Percentiles rank a stretch among this genome's conserved stretches.
phyloP scores from a whole-genome alignment of 192 early-diverging fungal genomes.

The Coemansia nantahalensis region DNA sequence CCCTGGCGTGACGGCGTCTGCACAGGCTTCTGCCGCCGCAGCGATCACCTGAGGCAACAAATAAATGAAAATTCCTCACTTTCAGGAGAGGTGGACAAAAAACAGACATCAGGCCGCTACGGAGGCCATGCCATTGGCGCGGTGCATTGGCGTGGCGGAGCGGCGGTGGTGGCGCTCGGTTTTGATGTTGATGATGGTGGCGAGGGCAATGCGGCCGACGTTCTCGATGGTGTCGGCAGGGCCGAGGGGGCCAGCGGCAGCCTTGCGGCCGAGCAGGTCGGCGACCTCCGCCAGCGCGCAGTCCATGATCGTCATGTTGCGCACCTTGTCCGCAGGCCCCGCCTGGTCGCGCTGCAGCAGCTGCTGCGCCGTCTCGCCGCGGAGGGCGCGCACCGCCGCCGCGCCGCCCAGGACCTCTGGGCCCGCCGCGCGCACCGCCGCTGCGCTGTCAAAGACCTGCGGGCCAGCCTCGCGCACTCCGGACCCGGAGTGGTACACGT shows the following conservation, averaged over 20 bases:
- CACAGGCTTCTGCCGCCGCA: too few species aligned
- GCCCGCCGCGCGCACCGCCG: neutral
- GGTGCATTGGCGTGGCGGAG: too few species aligned
- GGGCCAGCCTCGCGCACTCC: too few species aligned
- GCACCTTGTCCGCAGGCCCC: slow-evolving; percentile 1
- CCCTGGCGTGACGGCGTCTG: too few species aligned
- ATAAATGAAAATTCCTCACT: too few species aligned
- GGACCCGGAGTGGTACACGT: too few species aligned
- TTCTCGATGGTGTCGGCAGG: slow-evolving; percentile 22
- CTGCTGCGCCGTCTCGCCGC: slow-evolving; percentile 7
- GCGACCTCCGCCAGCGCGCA: slow-evolving; percentile 16
- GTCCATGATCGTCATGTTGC: slow-evolving; percentile 26
- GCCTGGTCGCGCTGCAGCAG: slow-evolving; percentile 1
- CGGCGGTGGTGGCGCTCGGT: too few species aligned
- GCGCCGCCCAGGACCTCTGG: slow-evolving; percentile 14
- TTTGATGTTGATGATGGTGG: slow-evolving; percentile 33
- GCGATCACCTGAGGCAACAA: too few species aligned
- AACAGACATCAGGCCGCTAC: too few species aligned
- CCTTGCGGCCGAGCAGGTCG: slow-evolving; percentile 17
- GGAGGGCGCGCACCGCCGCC: slow-evolving; percentile 16
- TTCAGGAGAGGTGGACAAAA: too few species aligned
- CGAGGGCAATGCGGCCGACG: slow-evolving; percentile 22
- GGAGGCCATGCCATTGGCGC: too few species aligned
- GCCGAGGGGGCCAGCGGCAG: neutral
- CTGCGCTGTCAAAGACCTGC: slow-evolving; percentile 15